These are phyloP conservation scores for Neurospora cerealis DNA, from an alignment of 495 filamentous ascomycete genomes.

Conservation along the genomic window DNA sequence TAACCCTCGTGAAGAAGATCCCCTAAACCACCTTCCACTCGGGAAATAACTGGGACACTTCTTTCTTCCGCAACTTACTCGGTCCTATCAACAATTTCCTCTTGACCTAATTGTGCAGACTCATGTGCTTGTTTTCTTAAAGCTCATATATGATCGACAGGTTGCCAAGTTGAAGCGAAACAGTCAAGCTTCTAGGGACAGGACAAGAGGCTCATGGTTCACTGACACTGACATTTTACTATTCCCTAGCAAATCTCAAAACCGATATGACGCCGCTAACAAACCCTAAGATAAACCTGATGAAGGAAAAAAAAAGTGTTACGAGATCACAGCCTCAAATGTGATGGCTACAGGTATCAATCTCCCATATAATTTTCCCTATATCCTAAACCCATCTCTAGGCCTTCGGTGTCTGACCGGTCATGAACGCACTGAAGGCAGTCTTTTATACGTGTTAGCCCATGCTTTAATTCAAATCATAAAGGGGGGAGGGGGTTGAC, in stretches of 20 bases:
- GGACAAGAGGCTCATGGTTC: neutral
- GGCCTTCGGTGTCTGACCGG: conserved; percentile 19
- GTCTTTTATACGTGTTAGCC: conserved; percentile 20
- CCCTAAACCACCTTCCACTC: neutral
- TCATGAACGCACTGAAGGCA: conserved; percentile 37
- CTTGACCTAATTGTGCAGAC: too few relatives aligned
- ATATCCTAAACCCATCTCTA: neutral
- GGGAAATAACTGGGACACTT: neutral
- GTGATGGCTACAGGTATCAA: neutral
- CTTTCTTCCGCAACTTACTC: neutral
- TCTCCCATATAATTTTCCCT: neutral
- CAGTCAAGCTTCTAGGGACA: neutral
- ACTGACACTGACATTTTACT: neutral
- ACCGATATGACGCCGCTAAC: neutral
- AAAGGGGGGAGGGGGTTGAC: conserved; percentile 11
- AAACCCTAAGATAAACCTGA: neutral
- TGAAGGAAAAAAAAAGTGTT: neutral
- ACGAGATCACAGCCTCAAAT: neutral
- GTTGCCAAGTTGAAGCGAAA: neutral
- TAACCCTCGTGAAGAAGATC: neutral
- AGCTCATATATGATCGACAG: neutral
- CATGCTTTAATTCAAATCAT: neutral
- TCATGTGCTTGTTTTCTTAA: neutral
- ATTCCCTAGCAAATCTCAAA: neutral
- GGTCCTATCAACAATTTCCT: too few relatives aligned